Base-by-base conservation (phyloP, 2,329 filamentous ascomycete species). In the Aspergillus luchuensis region DNA sequence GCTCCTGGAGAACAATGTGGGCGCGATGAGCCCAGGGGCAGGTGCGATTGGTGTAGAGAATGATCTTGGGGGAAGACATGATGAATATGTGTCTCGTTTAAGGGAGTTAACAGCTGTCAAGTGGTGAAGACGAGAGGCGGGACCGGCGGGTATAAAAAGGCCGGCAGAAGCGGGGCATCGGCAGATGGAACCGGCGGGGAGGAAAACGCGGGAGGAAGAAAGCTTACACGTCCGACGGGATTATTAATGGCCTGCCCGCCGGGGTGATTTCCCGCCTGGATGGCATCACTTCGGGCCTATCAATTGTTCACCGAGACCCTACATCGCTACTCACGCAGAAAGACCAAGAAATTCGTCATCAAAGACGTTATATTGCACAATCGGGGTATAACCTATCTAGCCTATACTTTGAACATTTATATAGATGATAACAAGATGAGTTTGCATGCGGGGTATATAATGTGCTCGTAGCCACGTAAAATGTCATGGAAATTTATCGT, bases 11-110 rank as follows among this genome's bases (percentile, higher is more conserved):
- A 5, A 84, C 84, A 61, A 92, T 91, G 68, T 92, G 88, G 1
- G 86, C 89, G 38, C 91, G 88, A 71, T 94, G 91, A 15, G 90
- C 90, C 74, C 85, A 92, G 21, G 89, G 89, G 73, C 89, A 92
- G 53, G 66, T 55, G 67, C 87, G 87, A 79, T 87, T 89, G 52
- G 89, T 91, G 78, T 92, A 92, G 45, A 91, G 79, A 33, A 79
- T 87, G 73, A 91, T 86, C 66, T 85, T 85, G 19, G 74, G 74
- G 8, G 70, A 49, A 8, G 73, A 61, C 74, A 76, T 76, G 21
- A 28, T 70, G 43, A 4, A 17, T 48, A 39, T 55, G 28, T 43
- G 36, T 13, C 10, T 21, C 21, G 8, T 8, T n/a, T 19, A 8
- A 52, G 11, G 50, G 17, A 25, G 2, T 45, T n/a, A 28, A 39